A percentile compares a stretch with the other conserved stretches of the same genome.
phyloP scores from a whole-genome alignment of 768 basidiomycete genomes.

The Trametopsis cervina region DNA sequence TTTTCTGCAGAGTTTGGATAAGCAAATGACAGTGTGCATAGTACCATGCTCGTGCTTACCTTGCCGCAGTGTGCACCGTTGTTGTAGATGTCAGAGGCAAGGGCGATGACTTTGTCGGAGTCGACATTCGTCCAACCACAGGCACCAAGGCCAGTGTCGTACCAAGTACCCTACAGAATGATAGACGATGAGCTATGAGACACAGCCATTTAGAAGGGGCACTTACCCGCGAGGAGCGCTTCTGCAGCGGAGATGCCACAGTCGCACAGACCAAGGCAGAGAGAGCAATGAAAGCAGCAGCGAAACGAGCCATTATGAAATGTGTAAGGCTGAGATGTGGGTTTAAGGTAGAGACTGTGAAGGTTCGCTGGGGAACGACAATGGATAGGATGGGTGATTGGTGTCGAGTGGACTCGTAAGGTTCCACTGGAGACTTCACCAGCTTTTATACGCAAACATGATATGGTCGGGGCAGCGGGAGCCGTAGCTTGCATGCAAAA shows the following conservation, averaged over 20 bases:
- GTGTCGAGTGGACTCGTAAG: constrained; percentile 22
- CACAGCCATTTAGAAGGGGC: neutral
- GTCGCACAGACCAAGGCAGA: constrained; percentile 35
- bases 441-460: constrained; percentile 23
- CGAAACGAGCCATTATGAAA: constrained; percentile 33
- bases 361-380: constrained; percentile 13
- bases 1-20: constrained; percentile 36
- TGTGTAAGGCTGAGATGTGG: constrained; percentile 10
- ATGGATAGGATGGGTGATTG: constrained; percentile 18
- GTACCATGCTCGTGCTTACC: constrained; percentile 31
- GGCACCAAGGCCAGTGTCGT: constrained; percentile 51
- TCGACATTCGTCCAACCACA: constrained; percentile 48
- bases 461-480: no score
- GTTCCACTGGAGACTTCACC: neutral
- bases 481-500: no score
- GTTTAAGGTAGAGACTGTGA: constrained; percentile 12
- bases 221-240: constrained; percentile 45
- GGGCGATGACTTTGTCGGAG: constrained; percentile 54
- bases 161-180: constrained; percentile 57
- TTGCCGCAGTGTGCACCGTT: constrained; percentile 52
- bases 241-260: constrained; percentile 46
- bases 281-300: constrained; percentile 30
- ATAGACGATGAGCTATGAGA: neutral
- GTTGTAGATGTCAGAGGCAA: constrained; percentile 48
- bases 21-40: neutral